phyloP scores from a whole-genome alignment of 805 yeast species.

The Babjeviella inositovora region DNA sequence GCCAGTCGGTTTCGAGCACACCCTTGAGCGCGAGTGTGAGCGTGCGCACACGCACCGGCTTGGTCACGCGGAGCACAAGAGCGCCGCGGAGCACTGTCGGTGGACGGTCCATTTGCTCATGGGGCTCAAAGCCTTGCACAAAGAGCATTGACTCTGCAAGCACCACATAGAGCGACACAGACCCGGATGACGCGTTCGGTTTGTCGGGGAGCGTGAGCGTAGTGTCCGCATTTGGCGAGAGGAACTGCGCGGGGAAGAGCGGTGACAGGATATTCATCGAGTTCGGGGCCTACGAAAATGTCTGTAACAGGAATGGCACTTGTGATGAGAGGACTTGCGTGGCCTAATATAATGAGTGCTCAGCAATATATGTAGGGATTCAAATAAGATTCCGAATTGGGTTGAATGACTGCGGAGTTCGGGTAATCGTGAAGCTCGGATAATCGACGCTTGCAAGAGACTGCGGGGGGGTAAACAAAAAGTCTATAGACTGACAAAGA shows the following conservation, averaged over 20 bases:
- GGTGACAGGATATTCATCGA: too few species aligned
- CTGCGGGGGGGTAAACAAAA: too few species aligned
- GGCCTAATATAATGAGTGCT: too few species aligned
- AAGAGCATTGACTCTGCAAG: slow-evolving; percentile 72
- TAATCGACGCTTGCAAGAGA: too few species aligned
- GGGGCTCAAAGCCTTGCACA: slow-evolving; percentile 63
- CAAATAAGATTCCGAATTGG: too few species aligned
- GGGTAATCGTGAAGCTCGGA: too few species aligned
- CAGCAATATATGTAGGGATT: too few species aligned
- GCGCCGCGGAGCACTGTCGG: slow-evolving; percentile 78
- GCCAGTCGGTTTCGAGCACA: slow-evolving; percentile 77
- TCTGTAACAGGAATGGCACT: too few species aligned
- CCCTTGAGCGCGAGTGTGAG: slow-evolving; percentile 54
- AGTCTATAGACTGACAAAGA: too few species aligned
- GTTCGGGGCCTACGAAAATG: too few species aligned
- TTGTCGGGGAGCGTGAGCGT: slow-evolving; percentile 32
- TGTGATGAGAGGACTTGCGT: too few species aligned
- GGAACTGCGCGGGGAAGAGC: slow-evolving; percentile 26
- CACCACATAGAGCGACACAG: slow-evolving; percentile 55
- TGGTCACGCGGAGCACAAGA: slow-evolving; percentile 48
- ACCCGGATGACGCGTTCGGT: slow-evolving; percentile 44
- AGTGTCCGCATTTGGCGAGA: slow-evolving; percentile 13
- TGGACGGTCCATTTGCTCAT: slow-evolving; percentile 48
- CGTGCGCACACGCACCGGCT: slow-evolving; percentile 55
- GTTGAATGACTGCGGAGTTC: too few species aligned